These are phyloP conservation scores for Penicillium janthinellum DNA, from an alignment of 2,329 filamentous ascomycete genomes.

Conservation along the genomic window DNA sequence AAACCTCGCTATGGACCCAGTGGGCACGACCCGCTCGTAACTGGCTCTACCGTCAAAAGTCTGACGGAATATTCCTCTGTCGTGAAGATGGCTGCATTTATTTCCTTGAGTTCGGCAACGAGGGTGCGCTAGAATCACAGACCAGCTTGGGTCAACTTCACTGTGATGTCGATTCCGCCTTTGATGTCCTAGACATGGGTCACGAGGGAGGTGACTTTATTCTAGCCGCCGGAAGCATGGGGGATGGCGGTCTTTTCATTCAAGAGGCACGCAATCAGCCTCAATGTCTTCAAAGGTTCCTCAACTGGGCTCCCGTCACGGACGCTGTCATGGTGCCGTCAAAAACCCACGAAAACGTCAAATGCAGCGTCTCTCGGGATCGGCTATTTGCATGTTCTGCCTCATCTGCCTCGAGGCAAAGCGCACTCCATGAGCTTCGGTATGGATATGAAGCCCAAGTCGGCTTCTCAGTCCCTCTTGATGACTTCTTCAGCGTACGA, in stretches of 20 bases:
- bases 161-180: conserved; percentile 77
- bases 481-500: conserved; percentile 43
- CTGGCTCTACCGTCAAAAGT: conserved; percentile 60
- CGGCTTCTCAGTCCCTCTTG: conserved; percentile 47
- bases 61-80: conserved; percentile 81
- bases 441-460: conserved; percentile 71
- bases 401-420: conserved; percentile 60
- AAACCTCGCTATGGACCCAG: conserved; percentile 70
- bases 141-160: conserved; percentile 66
- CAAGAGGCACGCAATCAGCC: conserved; percentile 61
- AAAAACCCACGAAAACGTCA: conserved; percentile 14
- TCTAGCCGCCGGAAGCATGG: conserved; percentile 75
- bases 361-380: conserved; percentile 47
- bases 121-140: conserved; percentile 56
- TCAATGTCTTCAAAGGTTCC: conserved; percentile 61
- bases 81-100: conserved; percentile 83
- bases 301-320: conserved; percentile 60
- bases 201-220: conserved; percentile 73
- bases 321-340: conserved; percentile 45
- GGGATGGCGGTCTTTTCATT: conserved; percentile 75
- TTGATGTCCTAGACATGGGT: conserved; percentile 68
- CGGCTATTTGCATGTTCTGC: conserved; percentile 69
- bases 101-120: conserved; percentile 67
- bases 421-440: conserved; percentile 68
- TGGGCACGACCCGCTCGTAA: conserved; percentile 80